Evolutionary conservation across 495 filamentous ascomycete genomes (phyloP).

Genomic region (Neurospora sp.): DNA sequence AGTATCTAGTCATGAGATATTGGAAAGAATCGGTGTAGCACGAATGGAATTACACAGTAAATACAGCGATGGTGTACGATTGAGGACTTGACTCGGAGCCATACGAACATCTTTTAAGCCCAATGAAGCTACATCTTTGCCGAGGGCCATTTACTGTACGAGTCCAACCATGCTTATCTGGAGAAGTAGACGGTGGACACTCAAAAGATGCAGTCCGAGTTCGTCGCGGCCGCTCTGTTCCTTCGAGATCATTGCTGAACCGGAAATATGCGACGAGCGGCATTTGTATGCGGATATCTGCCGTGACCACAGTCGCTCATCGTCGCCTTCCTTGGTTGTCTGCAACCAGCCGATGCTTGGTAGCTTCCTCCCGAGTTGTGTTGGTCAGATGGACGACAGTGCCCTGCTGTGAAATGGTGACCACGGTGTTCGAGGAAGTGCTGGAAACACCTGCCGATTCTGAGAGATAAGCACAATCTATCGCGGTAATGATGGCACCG

Average conservation of each 20-base stretch:
- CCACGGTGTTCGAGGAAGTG: background rate
- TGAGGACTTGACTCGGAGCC: background rate
- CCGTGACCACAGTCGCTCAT: background rate
- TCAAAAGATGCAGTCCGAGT: background rate
- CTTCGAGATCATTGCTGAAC: background rate
- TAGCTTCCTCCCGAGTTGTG: background rate
- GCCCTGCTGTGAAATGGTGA: background rate
- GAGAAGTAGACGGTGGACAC: background rate
- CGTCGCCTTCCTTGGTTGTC: background rate
- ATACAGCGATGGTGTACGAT: background rate
- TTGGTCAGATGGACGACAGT: background rate
- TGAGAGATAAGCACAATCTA: background rate
- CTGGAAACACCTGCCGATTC: background rate
- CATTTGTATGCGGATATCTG: background rate
- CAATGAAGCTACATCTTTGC: background rate
- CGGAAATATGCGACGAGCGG: background rate
- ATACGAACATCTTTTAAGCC: background rate
- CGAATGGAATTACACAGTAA: background rate
- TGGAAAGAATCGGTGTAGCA: background rate
- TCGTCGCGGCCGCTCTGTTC: background rate
- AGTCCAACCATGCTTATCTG: background rate
- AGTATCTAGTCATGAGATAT: background rate
- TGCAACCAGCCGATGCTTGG: background rate
- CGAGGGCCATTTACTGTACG: background rate
- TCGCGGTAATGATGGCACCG: background rate